Percentiles rank a stretch among this genome's conserved stretches.
These are phyloP conservation scores for Paramecium octaurelia DNA, from an alignment of 73 alveolate species.

Conservation along the genomic window DNA sequence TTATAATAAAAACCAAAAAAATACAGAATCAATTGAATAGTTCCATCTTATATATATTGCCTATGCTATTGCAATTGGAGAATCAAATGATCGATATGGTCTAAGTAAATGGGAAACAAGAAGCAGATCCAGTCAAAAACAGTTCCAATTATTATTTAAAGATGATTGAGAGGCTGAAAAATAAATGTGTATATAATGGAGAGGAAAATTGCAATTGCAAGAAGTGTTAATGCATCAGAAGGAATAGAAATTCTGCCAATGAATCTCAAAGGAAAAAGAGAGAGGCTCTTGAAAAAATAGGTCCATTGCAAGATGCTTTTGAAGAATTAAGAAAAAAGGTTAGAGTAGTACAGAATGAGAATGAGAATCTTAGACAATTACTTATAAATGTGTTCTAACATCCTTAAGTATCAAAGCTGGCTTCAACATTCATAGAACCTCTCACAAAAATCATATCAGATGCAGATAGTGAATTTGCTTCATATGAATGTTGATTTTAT, in stretches of 20 bases:
- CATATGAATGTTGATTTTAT: background rate
- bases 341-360: background rate
- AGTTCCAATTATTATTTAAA: constrained; percentile 57
- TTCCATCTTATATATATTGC: background rate
- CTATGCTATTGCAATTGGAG: background rate
- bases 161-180: constrained; percentile 50
- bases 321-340: constrained; percentile 46
- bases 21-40: constrained; percentile 13
- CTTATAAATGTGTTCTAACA: background rate
- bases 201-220: constrained; percentile 55
- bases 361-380: constrained; percentile 9
- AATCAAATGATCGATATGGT: background rate
- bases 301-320: constrained; percentile 49
- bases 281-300: constrained; percentile 59
- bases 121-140: background rate
- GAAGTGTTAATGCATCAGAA: constrained; percentile 56
- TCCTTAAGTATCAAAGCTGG: background rate
- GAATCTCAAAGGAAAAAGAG: constrained; percentile 59
- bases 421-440: constrained; percentile 15
- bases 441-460: constrained; percentile 33
- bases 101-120: background rate
- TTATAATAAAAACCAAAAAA: background rate
- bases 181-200: constrained; percentile 63
- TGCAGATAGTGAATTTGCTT: background rate
- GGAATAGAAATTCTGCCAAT: constrained; percentile 63